Evolutionary conservation across 257 asterid species (phyloP).

Genomic region (Handroanthus guayacan): DNA sequence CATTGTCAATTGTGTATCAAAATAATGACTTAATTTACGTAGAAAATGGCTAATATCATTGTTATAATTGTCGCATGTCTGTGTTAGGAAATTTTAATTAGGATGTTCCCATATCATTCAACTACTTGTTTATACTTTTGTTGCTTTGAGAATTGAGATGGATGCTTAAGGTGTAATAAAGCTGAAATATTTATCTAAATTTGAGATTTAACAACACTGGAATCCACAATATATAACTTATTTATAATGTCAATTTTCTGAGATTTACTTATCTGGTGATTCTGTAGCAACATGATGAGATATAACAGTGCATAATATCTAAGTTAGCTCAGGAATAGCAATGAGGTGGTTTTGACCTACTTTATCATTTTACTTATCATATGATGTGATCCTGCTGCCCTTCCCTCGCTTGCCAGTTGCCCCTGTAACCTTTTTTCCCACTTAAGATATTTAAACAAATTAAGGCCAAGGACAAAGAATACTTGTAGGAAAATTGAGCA

Average conservation of each 20-base stretch:
- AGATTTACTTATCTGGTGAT: conserved; percentile 12
- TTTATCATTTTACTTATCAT: neutral
- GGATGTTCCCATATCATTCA: neutral
- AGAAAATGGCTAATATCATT: neutral
- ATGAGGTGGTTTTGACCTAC: neutral
- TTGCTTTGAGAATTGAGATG: neutral
- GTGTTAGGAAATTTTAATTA: neutral
- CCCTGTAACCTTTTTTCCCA: neutral
- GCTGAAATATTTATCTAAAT: neutral
- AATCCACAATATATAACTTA: neutral
- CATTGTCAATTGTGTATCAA: neutral
- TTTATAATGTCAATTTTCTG: neutral
- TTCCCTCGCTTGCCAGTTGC: neutral
- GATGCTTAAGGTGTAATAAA: neutral
- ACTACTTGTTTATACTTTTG: neutral
- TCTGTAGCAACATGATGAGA: neutral
- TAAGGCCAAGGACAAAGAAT: too few relatives aligned
- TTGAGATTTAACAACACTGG: too few relatives aligned
- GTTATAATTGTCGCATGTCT: neutral
- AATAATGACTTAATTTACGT: neutral
- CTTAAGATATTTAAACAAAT: neutral
- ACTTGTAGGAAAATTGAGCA: too few relatives aligned
- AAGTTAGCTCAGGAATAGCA: neutral
- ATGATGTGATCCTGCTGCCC: neutral
- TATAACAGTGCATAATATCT: neutral